These are phyloP conservation scores for Allantophomopsis cytisporea DNA, from an alignment of 2,329 filamentous ascomycete genomes.

Conservation along the genomic window DNA sequence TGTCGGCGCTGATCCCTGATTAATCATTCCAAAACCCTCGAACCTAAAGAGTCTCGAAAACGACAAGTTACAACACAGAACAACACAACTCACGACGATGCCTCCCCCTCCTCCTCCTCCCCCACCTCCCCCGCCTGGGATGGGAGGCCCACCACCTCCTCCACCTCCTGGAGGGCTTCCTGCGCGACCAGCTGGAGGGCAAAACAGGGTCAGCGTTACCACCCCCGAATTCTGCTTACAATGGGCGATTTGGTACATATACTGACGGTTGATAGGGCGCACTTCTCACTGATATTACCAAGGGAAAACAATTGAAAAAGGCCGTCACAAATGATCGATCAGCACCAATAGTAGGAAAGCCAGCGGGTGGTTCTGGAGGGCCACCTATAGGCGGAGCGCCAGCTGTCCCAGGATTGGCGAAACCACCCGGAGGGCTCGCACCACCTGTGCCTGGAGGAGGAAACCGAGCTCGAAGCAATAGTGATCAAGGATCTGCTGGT, in stretches of 20 bases:
- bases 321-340: constrained; percentile 86
- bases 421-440: constrained; percentile 49
- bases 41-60: too few relatives aligned
- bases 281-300: constrained; percentile 75
- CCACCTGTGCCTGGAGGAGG: constrained; percentile 54
- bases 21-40: too few relatives aligned
- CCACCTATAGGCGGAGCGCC: constrained; percentile 64
- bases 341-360: constrained; percentile 53
- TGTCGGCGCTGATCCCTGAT: too few relatives aligned
- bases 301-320: constrained; percentile 71
- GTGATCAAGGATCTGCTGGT: constrained; percentile 42
- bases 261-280: constrained; percentile 48
- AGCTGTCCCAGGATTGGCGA: constrained; percentile 55
- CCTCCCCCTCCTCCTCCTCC: constrained; percentile 62
- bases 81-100: neutral
- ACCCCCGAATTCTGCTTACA: too few relatives aligned
- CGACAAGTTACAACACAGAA: too few relatives aligned
- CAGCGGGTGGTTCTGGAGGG: constrained; percentile 37
- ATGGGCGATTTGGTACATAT: too few relatives aligned
- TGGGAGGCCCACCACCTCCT: constrained; percentile 45
- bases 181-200: constrained; percentile 39
- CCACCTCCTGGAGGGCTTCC: constrained; percentile 50
- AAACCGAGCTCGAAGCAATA: constrained; percentile 70
- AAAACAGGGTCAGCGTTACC: constrained; percentile 38
- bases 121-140: constrained; percentile 26